Evolutionary conservation across 495 filamentous ascomycete genomes (phyloP), one percentile per base, ranked within the genome.

Genomic region (Parathielavia hyrcaniae): DNA sequence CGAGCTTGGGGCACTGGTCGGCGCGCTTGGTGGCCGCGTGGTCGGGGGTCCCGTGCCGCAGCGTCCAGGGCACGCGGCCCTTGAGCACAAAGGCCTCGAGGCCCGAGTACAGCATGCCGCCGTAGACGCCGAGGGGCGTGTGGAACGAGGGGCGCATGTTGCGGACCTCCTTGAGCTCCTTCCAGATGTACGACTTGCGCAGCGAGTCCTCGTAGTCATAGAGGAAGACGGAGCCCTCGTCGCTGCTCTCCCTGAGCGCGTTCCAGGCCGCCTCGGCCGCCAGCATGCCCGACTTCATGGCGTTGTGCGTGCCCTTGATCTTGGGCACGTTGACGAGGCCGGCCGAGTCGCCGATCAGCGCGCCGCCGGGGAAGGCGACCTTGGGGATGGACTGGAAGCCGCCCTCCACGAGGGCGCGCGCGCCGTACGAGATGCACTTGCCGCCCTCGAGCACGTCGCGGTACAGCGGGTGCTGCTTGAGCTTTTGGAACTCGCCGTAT

Each of bases 251-350:
- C 39, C 72, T 67, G 32, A 99, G 75, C 6, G 93, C 93, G 13
- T 77, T 75, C 73, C 82, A 97, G 8, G 91, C 79, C 14, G 95
- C 87, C 70, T 97, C 89, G 13, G 93, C 93, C 12, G 95, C 95
- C 19, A 99, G 77, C 89, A 97, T 99, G 58, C 93, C 93, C 4
- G 87, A 91, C 67, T 88, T 90, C 92, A 99, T 97, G 30, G 93
- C 89, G 17, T 93, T 96, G 72, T 99, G 93, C 7, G 92, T 96
- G 61, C 93, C 93, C 73, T 99, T 99, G 71, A 99, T 89, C 75
- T 99, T 97, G 40, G 93, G 93, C 23, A 99, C 88, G 69, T 99
- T 99, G 67, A 99, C 77, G 69, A 99, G 97, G 12, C 93, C 93
- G 38, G 93, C 93, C 17, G 91, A 91, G 68, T 97, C 95, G 34